Evolutionary conservation across 345 rosid species (phyloP), one percentile per base, ranked within the genome.

Genomic region (Erodium maritimum): DNA sequence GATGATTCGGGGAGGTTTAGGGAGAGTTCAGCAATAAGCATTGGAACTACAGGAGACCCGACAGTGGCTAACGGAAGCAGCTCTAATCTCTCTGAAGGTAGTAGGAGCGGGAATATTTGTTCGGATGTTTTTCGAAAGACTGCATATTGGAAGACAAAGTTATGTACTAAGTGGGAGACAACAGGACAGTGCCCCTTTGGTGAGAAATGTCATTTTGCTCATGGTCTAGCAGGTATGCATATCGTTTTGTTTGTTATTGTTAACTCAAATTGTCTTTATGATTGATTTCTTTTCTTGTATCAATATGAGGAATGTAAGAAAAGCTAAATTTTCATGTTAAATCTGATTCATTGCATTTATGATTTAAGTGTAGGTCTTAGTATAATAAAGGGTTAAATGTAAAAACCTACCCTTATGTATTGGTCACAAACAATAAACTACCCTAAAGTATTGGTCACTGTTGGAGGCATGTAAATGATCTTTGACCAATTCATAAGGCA

Each of bases 131-230:
- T 12, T 64, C 24, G 62, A 50, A 93, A 89, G 73, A 84, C 90
- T 58, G 79, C 75, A 17, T 89, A 76, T 67, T 89, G 99, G 97
- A 93, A 87, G 80, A 93, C 96, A 20, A 93, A 79, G 81, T 61
- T 83, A 65, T 93, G 96, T 62, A 75, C 72, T 23, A 89, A 89
- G 74, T 93, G 80, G 81, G 87, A 86, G 66, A 73, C 70, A 9
- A 77, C 86, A 0, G 84, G 95, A 57, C 94, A 85, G 10, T 89
- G 99, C 54, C 94, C 89, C 58, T 93, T 85, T 63, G 95, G 95
- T 0, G 95, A 89, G 59, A 89, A 85, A 60, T 89, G 99, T 52
- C 88, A 87, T 81, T 93, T 83, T 71, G 99, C 97, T 65, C 97
- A 93, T 71, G 97, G 99, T 12, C 82, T 71, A 71, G 68, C 94